Evolutionary conservation across 768 basidiomycete genomes (phyloP).

Genomic region (Myochromella boudieri): DNA sequence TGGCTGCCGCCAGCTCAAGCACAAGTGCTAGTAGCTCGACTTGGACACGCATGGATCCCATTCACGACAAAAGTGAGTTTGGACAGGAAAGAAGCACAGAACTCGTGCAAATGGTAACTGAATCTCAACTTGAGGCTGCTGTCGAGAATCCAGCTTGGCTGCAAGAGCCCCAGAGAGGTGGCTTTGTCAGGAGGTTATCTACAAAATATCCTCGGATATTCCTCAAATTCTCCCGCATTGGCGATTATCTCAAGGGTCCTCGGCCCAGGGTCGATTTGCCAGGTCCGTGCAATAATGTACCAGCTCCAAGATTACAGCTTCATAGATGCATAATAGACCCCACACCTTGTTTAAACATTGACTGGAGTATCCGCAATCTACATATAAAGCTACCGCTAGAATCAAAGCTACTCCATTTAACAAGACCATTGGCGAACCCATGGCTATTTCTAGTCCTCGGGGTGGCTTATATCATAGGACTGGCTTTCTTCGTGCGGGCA

Average conservation of each 20-base stretch:
- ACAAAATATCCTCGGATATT: conserved; percentile 18
- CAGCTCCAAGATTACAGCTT: conserved; percentile 4
- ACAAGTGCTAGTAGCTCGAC: conserved; percentile 15
- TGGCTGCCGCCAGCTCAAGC: conserved; percentile 12
- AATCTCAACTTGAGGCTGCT: conserved; percentile 17
- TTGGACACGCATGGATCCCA: neutral
- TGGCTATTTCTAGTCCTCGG: conserved; percentile 57
- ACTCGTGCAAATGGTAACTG: conserved; percentile 12
- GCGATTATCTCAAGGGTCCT: conserved; percentile 56
- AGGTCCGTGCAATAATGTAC: conserved; percentile 26
- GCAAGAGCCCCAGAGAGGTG: conserved; percentile 19
- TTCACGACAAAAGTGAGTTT: conserved; percentile 1
- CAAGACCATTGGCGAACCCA: conserved; percentile 48
- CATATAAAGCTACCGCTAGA: conserved; percentile 52
- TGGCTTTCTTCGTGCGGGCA: conserved; percentile 71
- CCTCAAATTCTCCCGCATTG: conserved; percentile 16
- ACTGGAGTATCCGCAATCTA: conserved; percentile 35
- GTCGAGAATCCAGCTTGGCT: conserved; percentile 10
- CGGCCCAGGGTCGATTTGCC: conserved; percentile 53
- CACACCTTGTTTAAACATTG: conserved; percentile 52
- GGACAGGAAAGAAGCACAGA: conserved; percentile 2
- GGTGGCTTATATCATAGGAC: conserved; percentile 64
- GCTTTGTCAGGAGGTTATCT: conserved; percentile 17
- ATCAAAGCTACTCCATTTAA: conserved; percentile 47
- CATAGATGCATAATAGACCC: conserved; percentile 48